phyloP scores from a whole-genome alignment of 2,329 filamentous ascomycete species.

The Fusarium dlaminii region DNA sequence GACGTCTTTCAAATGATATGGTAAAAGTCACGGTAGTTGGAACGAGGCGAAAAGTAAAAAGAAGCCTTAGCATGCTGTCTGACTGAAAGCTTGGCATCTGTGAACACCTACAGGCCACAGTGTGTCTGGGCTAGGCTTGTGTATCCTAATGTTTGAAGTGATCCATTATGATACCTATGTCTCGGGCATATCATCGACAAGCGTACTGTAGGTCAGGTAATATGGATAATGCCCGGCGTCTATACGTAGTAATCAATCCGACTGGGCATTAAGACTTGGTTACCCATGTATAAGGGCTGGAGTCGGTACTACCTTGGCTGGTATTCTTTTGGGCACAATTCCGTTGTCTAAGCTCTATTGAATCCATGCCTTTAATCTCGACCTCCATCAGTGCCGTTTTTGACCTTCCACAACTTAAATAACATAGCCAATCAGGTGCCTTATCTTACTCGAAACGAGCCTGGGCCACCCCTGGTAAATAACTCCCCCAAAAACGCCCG shows the following conservation, averaged over 20 bases:
- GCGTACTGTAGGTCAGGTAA: not conserved
- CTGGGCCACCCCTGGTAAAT: constrained; percentile 20
- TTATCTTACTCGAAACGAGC: constrained; percentile 28
- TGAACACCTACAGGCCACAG: not conserved
- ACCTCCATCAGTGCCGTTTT: constrained; percentile 19
- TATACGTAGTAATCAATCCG: not conserved
- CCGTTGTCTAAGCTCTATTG: constrained; percentile 1
- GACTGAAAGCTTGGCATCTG: not conserved
- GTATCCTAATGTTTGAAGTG: not conserved
- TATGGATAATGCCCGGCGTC: not conserved
- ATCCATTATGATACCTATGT: constrained; percentile 9
- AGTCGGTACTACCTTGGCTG: not conserved
- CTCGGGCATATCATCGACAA: constrained; percentile 22
- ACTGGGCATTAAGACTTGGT: not conserved
- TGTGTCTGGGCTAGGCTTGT: constrained; percentile 9
- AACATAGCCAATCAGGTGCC: constrained; percentile 25
- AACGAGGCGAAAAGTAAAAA: constrained; percentile 5
- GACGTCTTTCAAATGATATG: not conserved
- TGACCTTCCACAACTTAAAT: constrained; percentile 13
- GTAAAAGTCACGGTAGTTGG: not conserved
- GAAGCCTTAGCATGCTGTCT: not conserved
- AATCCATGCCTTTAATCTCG: constrained; percentile 21
- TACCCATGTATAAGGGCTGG: not conserved
- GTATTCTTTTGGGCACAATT: not conserved
- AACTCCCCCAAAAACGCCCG: not conserved